These are phyloP conservation scores for Candida hispaniensis DNA, from an alignment of 805 yeast genomes.

Conservation along the genomic window DNA sequence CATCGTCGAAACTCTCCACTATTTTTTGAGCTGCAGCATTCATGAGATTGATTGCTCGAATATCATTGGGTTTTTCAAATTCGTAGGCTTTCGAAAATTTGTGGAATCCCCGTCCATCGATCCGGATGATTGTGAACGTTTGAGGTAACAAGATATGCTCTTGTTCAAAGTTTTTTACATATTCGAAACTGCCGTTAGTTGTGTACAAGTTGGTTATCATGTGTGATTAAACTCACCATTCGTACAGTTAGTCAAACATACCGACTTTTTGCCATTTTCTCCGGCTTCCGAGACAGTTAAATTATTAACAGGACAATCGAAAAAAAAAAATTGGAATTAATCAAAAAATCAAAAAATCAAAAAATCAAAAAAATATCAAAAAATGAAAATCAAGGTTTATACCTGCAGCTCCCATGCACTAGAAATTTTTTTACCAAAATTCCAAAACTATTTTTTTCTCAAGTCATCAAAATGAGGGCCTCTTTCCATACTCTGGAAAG, in stretches of 20 bases:
- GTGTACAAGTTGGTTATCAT: not conserved
- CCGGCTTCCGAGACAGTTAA: too few relatives aligned
- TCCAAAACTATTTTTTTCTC: conserved; percentile 3
- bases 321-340: too few relatives aligned
- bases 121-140: conserved; percentile 69
- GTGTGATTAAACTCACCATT: not conserved
- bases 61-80: conserved; percentile 83
- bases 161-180: conserved; percentile 71
- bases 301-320: too few relatives aligned
- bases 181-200: conserved; percentile 46
- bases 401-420: conserved; percentile 1
- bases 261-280: conserved; percentile 15
- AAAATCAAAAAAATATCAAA: too few relatives aligned
- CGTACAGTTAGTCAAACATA: not conserved
- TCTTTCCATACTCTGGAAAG: conserved; percentile 77
- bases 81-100: conserved; percentile 61
- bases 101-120: conserved; percentile 94
- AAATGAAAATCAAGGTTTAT: too few relatives aligned
- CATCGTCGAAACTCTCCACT: conserved; percentile 56
- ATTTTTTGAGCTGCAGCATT: conserved; percentile 65
- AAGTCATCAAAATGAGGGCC: conserved; percentile 28
- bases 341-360: too few relatives aligned
- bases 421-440: not conserved
- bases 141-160: conserved; percentile 66
- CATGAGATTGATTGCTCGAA: conserved; percentile 65